Base-by-base conservation (phyloP, 1,284 basidiomycete genomes). In the Coniferiporia weirii region DNA sequence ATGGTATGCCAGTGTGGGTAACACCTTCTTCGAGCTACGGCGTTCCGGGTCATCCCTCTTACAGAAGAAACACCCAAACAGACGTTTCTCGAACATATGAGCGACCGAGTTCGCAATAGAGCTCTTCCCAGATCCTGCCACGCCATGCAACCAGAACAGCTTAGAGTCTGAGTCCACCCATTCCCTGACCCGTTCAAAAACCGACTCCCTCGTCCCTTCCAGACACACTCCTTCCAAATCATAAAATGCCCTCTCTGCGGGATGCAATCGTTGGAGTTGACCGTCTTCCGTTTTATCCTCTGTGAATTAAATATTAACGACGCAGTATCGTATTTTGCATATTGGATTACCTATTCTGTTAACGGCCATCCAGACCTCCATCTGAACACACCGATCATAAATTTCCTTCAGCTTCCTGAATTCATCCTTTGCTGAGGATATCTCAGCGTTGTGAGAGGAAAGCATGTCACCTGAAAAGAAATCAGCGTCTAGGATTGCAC, bases 101-200 rank as follows among this genome's bases (percentile, higher is more conserved):
- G 22, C 50, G 8, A 52, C 50, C 12, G 57, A 52, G 8, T 35
- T 45, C 6, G 57, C 57, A 32, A 59, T 48, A 12, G 57, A 52
- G 27, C 52, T 59, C 44, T 59, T 59, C 12, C 56, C 56, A 32
- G 38, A 27, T 13, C 50, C 56, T 9, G 49, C 56, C 17, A 20
- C 7, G 19, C 52, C 57, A 36, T 47, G 20, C 8, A 59, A 15
- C 51, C 51, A 59, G 54, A 34, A 56, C 32, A 56, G 12, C 9
- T 15, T 15, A 40, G 38, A 40, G 15, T 40, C 38, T 12, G 38
- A 40, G 38, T 40, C 38, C 3, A 15, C 38, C 38, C 38, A 40
- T 15, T 40, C 12, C 38, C 15, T 15, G 15, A 40, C 15, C 38
- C 2, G 9, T 15, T 7, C 15, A 10, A 40, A 40, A 15, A 40